A percentile compares a stretch with the other conserved stretches of the same genome.
These are phyloP conservation scores for Termitomyces bulborhizus DNA, from an alignment of 768 basidiomycete genomes.

Conservation along the genomic window DNA sequence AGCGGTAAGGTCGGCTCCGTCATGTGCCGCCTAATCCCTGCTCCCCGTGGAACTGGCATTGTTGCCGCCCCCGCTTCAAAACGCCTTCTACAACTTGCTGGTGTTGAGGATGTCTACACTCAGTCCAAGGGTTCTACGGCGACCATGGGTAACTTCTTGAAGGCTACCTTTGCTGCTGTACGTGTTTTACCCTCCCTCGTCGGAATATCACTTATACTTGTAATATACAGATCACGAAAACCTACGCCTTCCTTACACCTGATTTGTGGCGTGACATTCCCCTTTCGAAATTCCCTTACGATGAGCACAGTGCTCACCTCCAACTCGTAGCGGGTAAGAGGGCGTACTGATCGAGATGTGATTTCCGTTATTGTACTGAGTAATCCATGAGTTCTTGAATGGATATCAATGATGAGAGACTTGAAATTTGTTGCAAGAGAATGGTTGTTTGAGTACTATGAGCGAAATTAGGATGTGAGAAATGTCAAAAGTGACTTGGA, in stretches of 20 bases:
- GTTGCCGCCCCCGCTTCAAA: conserved; percentile 98
- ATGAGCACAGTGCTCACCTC: conserved; percentile 92
- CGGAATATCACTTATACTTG: not conserved
- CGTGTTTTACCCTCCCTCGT: conserved; percentile 17
- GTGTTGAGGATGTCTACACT: conserved; percentile 97
- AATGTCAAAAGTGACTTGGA: too few species aligned
- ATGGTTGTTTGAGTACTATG: too few species aligned
- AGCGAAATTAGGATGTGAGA: too few species aligned
- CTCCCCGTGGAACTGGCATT: conserved; percentile 97
- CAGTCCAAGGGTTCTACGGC: conserved; percentile 98
- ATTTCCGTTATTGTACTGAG: conserved; percentile 11
- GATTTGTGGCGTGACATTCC: conserved; percentile 97
- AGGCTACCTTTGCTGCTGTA: conserved; percentile 92
- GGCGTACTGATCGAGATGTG: conserved; percentile 38
- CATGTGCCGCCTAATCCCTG: conserved; percentile 98
- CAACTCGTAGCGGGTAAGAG: conserved; percentile 80
- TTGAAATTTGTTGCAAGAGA: not conserved
- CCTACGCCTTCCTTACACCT: conserved; percentile 96
- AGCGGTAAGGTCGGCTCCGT: conserved; percentile 98
- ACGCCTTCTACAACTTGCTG: conserved; percentile 94
- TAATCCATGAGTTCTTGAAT: conserved; percentile 4
- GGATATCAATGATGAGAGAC: conserved; percentile 4
- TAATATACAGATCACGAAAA: conserved; percentile 79
- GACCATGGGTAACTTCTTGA: conserved; percentile 98
- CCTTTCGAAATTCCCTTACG: conserved; percentile 83